phyloP scores from a whole-genome alignment of 768 basidiomycete species.

The Tricholoma bakamatsutake region DNA sequence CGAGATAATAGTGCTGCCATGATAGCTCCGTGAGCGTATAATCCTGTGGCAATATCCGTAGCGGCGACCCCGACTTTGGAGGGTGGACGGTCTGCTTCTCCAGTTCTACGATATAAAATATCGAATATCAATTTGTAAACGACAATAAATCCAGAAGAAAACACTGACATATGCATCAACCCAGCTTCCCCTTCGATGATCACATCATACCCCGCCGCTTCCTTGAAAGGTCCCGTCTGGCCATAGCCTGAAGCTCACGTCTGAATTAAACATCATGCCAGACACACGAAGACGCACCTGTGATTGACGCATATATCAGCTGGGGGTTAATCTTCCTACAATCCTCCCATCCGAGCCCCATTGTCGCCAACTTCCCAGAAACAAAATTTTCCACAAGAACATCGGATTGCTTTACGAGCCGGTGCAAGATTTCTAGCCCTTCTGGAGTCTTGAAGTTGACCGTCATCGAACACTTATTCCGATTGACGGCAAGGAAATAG shows the following conservation, averaged over 20 bases:
- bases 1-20: slow-evolving; percentile 85
- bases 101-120: slow-evolving; percentile 50
- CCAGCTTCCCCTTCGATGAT: slow-evolving; percentile 87
- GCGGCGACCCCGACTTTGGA: slow-evolving; percentile 95
- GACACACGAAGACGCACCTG: slow-evolving; percentile 43
- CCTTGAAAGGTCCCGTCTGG: slow-evolving; percentile 85
- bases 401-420: slow-evolving; percentile 69
- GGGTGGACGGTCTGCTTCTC: slow-evolving; percentile 80
- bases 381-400: slow-evolving; percentile 89
- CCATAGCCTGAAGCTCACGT: slow-evolving; percentile 29
- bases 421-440: slow-evolving; percentile 70
- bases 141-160: slow-evolving; percentile 5
- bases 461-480: slow-evolving; percentile 86
- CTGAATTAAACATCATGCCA: not conserved
- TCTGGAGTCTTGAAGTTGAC: slow-evolving; percentile 80
- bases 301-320: slow-evolving; percentile 86
- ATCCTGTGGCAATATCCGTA: slow-evolving; percentile 82
- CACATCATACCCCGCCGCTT: slow-evolving; percentile 86
- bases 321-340: slow-evolving; percentile 71
- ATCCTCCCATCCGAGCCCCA: slow-evolving; percentile 85
- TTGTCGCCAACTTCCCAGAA: slow-evolving; percentile 74
- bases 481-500: slow-evolving; percentile 85
- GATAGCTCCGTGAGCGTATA: slow-evolving; percentile 90
- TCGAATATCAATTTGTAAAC: not conserved
- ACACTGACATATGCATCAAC: slow-evolving; percentile 82